Evolutionary conservation across 78 protist genomes (phyloP), one percentile per base, ranked within the genome.

Genomic region (Cavenderia fasciculata): DNA sequence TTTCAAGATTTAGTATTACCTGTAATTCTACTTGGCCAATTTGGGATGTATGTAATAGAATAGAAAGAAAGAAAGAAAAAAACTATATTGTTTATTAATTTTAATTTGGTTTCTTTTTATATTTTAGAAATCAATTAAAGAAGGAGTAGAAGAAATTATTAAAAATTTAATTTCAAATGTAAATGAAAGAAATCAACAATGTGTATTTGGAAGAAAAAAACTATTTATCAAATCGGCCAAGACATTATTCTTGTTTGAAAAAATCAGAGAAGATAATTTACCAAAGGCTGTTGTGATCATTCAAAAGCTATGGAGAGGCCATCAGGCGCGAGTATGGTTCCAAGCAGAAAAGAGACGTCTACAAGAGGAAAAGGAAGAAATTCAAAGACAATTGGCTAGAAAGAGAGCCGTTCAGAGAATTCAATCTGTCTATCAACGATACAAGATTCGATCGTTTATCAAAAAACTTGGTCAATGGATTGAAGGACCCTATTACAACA

Each of bases 201-300:
- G 85, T 57, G 66, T 57, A 38, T 74, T 97, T 56, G 98, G 98
- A 14, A 41, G 57, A 8, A 94, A 95, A 25, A 96, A 96, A 76
- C 43, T 97, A 1, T 97, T 97, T 54, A 73, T 97, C 21, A 69
- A 87, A 44, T 71, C 94, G 18, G 96, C 98, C 1, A 40, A 10
- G 23, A 78, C 94, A 11, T 52, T 96, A 46, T 59, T 86, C 44
- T 40, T 59, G 3, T 59, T 96, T 33, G 97, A 96, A 41, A 86
- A 76, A 11, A 18, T 34, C 16, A 74, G 96, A n/a, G 36, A 49
- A 16, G 29, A 47, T 10, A 51, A 63, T 0, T 25, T 94, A 43
- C 84, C 89, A 16, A 68, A 84, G 27, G 75, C 78, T 4, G 92
- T 59, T 1, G 31, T 49, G 7, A 59, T 40, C 7, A 57, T 92